phyloP scores from a whole-genome alignment of 495 filamentous ascomycete genomes.

The Alectoria sarmentosa region DNA sequence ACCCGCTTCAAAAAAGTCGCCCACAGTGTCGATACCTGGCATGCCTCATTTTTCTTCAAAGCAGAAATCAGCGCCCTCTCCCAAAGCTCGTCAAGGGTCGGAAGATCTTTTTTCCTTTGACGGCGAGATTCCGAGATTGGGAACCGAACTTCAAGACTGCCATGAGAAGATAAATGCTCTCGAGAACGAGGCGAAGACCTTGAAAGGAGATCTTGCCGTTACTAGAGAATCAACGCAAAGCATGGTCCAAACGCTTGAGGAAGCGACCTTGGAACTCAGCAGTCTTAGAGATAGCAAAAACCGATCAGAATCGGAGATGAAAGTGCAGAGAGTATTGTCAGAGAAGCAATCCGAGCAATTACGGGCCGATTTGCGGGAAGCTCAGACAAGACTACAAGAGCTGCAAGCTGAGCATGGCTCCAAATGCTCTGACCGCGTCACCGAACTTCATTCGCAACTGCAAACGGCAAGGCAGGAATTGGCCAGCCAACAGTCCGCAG shows the following conservation, averaged over 20 bases:
- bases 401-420: constrained; percentile 28
- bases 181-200: constrained; percentile 51
- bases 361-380: constrained; percentile 35
- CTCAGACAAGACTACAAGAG: constrained; percentile 33
- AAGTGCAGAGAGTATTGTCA: constrained; percentile 24
- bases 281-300: constrained; percentile 51
- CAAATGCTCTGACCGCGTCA: constrained; percentile 32
- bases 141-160: constrained; percentile 50
- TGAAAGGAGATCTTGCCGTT: constrained; percentile 46
- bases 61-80: constrained; percentile 34
- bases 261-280: constrained; percentile 50
- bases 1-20: constrained; percentile 23
- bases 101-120: constrained; percentile 91
- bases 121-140: constrained; percentile 61
- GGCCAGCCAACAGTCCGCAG: constrained; percentile 40
- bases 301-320: constrained; percentile 44
- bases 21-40: constrained; percentile 20
- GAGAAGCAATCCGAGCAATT: constrained; percentile 27
- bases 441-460: constrained; percentile 38
- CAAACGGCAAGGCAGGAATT: constrained; percentile 49
- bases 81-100: constrained; percentile 36
- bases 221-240: constrained; percentile 58
- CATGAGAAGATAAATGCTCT: constrained; percentile 61
- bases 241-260: constrained; percentile 56
- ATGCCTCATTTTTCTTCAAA: constrained; percentile 42